Evolutionary conservation across 2,329 filamentous ascomycete genomes (phyloP), one percentile per base, ranked within the genome.

Genomic region (Ceratocystiopsis sp.): DNA sequence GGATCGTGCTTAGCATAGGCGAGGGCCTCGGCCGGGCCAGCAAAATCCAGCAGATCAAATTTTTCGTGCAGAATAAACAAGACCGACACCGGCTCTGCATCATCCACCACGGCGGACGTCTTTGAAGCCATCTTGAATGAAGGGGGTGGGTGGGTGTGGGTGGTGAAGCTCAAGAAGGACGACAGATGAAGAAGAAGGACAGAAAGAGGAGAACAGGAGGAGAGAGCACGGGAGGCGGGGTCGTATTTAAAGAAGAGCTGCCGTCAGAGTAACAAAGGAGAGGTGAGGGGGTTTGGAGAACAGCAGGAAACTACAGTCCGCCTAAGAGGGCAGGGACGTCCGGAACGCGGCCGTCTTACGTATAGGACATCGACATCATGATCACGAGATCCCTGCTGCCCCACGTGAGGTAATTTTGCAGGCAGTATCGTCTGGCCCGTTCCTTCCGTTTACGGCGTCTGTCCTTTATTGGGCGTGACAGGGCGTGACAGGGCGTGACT

Each of bases 11-110:
- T 63, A 46, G 71, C 69, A 40, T 56, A 57, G 49, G 58, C 58
- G 45, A 77, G 61, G 48, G 67, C 65, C 61, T 74, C 66, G 42
- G 71, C 56, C 37, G 70, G 65, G 49, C 69, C 72, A 45, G 69
- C 67, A 51, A 76, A 67, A 62, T 76, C 72, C 50, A 75, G 53
- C 46, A 76, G 57, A 55, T 75, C 63, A 56, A 76, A 77, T 57
- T 73, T 71, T 56, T 66, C 60, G 43, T 77, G 72, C 52, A 77
- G 65, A 52, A 67, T 71, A 59, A 77, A 67, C 55, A 77, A 68
- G 51, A 76, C 69, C 50, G 75, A 65, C 54, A 76, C 63, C 51
- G 71, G 71, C 57, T 75, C 53, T 29, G 25, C 10, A 38, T 48
- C 68, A 56, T 75, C 71, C 54, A 65, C 64, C 59, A 72, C 68